A percentile compares a stretch with the other conserved stretches of the same genome.
Conservation (phyloP, 2,329 filamentous ascomycete species). For the Sporothrix euskadiensis region DNA sequence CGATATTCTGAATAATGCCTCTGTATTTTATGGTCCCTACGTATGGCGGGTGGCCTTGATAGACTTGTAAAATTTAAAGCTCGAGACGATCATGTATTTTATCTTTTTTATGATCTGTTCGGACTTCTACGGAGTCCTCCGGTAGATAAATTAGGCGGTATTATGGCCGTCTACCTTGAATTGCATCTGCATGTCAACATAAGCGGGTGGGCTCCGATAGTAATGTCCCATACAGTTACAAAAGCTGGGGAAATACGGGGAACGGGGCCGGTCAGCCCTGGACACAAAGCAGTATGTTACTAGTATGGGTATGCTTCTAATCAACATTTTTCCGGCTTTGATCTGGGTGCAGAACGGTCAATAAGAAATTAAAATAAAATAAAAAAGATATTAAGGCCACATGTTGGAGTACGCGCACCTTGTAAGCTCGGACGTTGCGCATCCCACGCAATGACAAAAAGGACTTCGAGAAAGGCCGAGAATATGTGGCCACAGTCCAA, state of each 20-base stretch:
- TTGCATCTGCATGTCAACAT: not conserved
- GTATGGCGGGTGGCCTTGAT: not conserved
- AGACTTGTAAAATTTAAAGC: not conserved
- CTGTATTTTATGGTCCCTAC: not conserved
- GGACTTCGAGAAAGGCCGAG: not conserved
- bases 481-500: not conserved
- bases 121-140: not conserved
- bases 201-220: not conserved
- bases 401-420: not conserved
- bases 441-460: conserved; percentile 9
- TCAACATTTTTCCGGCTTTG: not conserved
- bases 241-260: conserved; percentile 16
- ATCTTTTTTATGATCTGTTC: not conserved
- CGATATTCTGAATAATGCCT: not conserved
- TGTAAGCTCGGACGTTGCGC: conserved; percentile 16
- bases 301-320: not conserved
- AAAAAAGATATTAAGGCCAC: not conserved
- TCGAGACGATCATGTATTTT: not conserved
- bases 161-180: not conserved
- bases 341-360: not conserved
- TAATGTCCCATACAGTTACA: not conserved
- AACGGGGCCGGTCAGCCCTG: conserved; percentile 1
- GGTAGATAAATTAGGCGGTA: not conserved
- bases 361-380: not conserved
- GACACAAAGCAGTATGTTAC: not conserved